Base-by-base conservation (phyloP, 139 green algal genomes). In the Chlamydomonas applanata region DNA sequence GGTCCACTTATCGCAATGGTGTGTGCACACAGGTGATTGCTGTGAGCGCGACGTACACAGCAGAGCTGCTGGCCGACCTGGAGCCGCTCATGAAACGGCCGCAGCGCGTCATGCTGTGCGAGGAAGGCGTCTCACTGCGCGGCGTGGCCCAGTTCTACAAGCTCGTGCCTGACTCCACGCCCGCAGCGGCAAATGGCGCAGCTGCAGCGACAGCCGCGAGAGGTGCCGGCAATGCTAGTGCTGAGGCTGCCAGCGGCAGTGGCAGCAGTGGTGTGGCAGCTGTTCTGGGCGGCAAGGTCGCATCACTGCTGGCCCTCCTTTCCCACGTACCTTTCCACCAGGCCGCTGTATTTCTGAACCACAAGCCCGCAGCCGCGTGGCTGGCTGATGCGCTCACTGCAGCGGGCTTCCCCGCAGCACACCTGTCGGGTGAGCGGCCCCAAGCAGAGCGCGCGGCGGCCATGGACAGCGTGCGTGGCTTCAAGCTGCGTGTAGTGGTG, bases 311-410 rank as follows among this genome's bases (percentile, higher is more conserved):
- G 72, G 19, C 44, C 49, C 77, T 90, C 72, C 74, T 90, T 52
- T 53, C 24, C 2, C n/a, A 54, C 0, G 60, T 82, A 1, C 82
- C 86, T 0, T 95, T 94, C 71, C 86, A 91, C 67, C 90, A 97
- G 81, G 90, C 91, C 0, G 82, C 88, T 9, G 84, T 95, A 46
- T 97, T 97, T 78, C 93, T 85, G 84, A 93, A 91, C 76, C 40
- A 75, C 29, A 86, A 89, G 67, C 59, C 59, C 4, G 45, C 77
- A 83, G 22, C 87, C 0, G 82, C 89, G 54, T 83, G 72, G 77
- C 84, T 97, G 29, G 79, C 87, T 0, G 63, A 40, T 11, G 63
- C 59, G 4, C 82, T 96, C 7, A 78, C 53, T n/a, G 71, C 73
- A 0, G 78, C 79, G 0, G 92, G 90, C 73, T 90, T 85, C 78